These are phyloP conservation scores for Herpotrichia juniperi DNA, from an alignment of 2,329 filamentous ascomycete genomes.

Conservation along the genomic window DNA sequence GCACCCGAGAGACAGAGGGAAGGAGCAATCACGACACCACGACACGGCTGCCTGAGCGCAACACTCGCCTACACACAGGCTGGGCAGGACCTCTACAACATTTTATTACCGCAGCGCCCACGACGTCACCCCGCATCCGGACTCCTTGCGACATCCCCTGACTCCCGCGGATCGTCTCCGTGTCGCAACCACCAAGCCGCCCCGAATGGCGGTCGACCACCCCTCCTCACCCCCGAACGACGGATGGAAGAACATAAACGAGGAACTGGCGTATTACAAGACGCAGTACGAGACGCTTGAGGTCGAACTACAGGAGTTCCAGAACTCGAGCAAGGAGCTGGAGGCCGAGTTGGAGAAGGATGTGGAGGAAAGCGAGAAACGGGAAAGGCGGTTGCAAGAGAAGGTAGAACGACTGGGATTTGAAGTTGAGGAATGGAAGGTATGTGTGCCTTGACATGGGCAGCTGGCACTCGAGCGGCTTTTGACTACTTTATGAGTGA, in stretches of 20 bases:
- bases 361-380: conserved; percentile 92
- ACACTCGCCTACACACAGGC: neutral
- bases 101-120: conserved; percentile 14
- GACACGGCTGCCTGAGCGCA: neutral
- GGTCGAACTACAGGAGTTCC: conserved; percentile 89
- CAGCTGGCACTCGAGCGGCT: neutral
- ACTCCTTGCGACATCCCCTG: conserved; percentile 29
- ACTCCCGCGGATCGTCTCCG: conserved; percentile 21
- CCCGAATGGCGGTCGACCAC: conserved; percentile 38
- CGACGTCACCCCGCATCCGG: conserved; percentile 21
- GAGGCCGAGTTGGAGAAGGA: conserved; percentile 96
- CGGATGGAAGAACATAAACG: conserved; percentile 58
- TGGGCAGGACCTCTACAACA: conserved; percentile 6
- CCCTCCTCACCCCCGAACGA: conserved; percentile 40
- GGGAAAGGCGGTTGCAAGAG: conserved; percentile 82
- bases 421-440: conserved; percentile 99
- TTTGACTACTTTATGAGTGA: neutral
- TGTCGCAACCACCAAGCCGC: conserved; percentile 16
- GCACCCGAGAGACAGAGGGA: conserved; percentile 17
- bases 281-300: conserved; percentile 92
- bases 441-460: conserved; percentile 50
- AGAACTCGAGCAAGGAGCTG: conserved; percentile 89
- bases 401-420: conserved; percentile 84
- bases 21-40: conserved; percentile 22
- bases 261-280: conserved; percentile 94